Percentiles rank a stretch among this genome's conserved stretches.
phyloP scores from a whole-genome alignment of 768 basidiomycete species.

The Lactarius hengduanensis region DNA sequence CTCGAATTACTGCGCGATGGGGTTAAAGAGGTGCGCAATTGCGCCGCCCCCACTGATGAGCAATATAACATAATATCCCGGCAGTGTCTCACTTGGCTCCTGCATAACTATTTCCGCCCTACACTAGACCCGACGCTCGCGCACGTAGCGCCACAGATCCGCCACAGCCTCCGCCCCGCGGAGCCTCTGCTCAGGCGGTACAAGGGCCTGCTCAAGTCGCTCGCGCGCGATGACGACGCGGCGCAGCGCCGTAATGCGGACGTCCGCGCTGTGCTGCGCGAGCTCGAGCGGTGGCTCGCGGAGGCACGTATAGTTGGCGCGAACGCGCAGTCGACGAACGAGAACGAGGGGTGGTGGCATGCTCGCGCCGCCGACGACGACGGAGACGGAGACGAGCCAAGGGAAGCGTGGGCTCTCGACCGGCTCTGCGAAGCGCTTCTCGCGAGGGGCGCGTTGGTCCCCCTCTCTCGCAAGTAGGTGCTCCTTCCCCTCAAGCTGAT shows the following conservation, averaged over 20 bases:
- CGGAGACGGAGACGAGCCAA: slow-evolving; percentile 45
- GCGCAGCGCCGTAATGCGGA: slow-evolving; percentile 48
- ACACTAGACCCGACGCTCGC: slow-evolving; percentile 52
- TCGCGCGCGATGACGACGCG: slow-evolving; percentile 53
- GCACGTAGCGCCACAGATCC: slow-evolving; percentile 33
- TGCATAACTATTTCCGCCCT: slow-evolving; percentile 82
- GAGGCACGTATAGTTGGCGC: slow-evolving; percentile 70
- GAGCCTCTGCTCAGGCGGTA: slow-evolving; percentile 70
- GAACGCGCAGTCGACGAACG: slow-evolving; percentile 38
- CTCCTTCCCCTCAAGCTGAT: too few relatives aligned
- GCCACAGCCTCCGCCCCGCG: slow-evolving; percentile 48
- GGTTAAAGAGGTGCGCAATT: slow-evolving; percentile 55
- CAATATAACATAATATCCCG: too few relatives aligned
- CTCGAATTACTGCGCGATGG: slow-evolving; percentile 77
- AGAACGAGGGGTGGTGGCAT: slow-evolving; percentile 26
- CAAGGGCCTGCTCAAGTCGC: slow-evolving; percentile 63
- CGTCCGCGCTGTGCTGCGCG: slow-evolving; percentile 50
- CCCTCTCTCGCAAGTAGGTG: slow-evolving; percentile 56
- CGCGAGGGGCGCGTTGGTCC: slow-evolving; percentile 74
- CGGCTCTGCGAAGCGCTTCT: slow-evolving; percentile 63
- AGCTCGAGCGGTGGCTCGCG: slow-evolving; percentile 75
- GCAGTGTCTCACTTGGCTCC: slow-evolving; percentile 81
- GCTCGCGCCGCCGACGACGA: slow-evolving; percentile 31
- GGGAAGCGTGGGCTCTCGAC: slow-evolving; percentile 69
- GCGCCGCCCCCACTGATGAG: background rate